Evolutionary conservation across 2,329 filamentous ascomycete species (phyloP), one percentile per base, ranked within the genome.

Genomic region (Emergomyces orientalis): DNA sequence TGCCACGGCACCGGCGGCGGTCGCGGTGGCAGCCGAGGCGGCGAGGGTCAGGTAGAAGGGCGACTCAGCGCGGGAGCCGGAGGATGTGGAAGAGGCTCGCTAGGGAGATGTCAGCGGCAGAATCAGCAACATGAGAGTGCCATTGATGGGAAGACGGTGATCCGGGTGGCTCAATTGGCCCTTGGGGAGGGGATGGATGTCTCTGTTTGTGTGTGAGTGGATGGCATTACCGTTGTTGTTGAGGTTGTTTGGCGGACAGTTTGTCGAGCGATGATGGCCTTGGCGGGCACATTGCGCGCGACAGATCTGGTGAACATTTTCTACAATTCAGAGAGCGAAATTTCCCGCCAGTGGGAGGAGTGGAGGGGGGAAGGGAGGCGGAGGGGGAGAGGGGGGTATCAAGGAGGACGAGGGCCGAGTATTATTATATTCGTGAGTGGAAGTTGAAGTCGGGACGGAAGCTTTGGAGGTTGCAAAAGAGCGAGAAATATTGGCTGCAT

Each of bases 241-340:
- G 90, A 91, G 88, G 88, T 90, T 75, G 87, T 80, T 77, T 85
- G 85, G 77, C 86, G 82, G 77, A 87, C 82, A 79, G 85, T 84
- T 82, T 88, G 88, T 82, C 86, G 83, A 74, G 88, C 85, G 79
- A 87, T 83, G 82, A 87, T 83, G 82, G 87, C 88, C 83, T 91
- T 84, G 75, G 88, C 84, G 86, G 91, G 91, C 86, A 89, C 85
- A 78, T 89, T 87, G 84, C 91, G 91, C 84, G 95, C 82, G 81
- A 86, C 86, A 81, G 91, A 91, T 85, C 91, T 89, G 82, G 90
- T 89, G 85, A 97, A 87, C 93, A 97, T 97, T 77, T 79, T 88
- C 84, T 71, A n/a, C 68, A 71, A 73, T 69, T 70, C 65, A 68
- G 70, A 63, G 57, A 41, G 30, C 34, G 30, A 30, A 54, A 34